Conservation (phyloP, 225 moss, liverwort and hornwort species). For the Sphagnum tenellum region DNA sequence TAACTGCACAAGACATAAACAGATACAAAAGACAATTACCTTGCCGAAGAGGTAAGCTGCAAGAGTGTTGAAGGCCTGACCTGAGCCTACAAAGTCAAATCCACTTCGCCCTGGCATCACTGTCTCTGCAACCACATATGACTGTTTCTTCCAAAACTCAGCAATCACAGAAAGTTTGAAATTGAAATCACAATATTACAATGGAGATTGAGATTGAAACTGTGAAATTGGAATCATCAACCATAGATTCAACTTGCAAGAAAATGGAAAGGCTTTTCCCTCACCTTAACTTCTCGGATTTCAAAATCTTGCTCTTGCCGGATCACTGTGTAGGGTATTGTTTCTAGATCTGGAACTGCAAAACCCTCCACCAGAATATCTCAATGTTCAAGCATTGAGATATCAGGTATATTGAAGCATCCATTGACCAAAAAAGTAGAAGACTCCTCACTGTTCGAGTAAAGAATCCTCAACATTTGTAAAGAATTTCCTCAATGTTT, state of each 20-base stretch:
- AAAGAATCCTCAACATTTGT: no score
- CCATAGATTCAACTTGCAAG: no score
- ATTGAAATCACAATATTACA: not conserved
- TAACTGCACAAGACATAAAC: no score
- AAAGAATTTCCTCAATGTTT: no score
- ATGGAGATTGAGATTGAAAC: not conserved
- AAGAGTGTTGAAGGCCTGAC: slow-evolving; percentile 84
- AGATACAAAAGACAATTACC: slow-evolving; percentile 22
- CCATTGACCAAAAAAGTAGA: no score
- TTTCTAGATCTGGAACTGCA: slow-evolving; percentile 93
- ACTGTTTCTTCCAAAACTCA: slow-evolving; percentile 24
- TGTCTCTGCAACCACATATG: slow-evolving; percentile 78
- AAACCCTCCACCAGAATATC: not conserved
- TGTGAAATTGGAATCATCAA: not conserved
- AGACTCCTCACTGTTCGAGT: no score
- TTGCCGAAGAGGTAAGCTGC: slow-evolving; percentile 96
- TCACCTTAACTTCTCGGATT: slow-evolving; percentile 74
- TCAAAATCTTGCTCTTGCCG: slow-evolving; percentile 60
- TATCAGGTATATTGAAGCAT: no score
- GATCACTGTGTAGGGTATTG: slow-evolving; percentile 70
- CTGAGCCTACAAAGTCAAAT: slow-evolving; percentile 79
- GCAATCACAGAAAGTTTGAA: not conserved
- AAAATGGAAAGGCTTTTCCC: not conserved
- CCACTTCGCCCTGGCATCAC: slow-evolving; percentile 64
- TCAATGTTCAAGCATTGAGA: no score